A percentile compares a stretch with the other conserved stretches of the same genome.
Conservation (phyloP, 169 alveolate genomes). For the Plasmodium gaboni region DNA sequence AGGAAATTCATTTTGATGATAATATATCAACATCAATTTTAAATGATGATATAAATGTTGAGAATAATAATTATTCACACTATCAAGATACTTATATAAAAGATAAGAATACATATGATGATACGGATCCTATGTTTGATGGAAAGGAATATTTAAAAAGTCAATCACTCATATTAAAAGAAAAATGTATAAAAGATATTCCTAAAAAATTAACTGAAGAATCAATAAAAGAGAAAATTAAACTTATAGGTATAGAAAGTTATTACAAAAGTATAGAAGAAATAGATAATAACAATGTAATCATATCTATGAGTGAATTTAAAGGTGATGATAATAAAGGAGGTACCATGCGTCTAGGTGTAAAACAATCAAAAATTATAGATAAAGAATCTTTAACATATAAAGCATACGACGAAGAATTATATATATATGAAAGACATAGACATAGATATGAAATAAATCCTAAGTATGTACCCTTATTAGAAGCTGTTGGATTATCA, state of each 20-base stretch:
- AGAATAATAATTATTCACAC: no score
- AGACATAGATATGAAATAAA: slow-evolving; percentile 96
- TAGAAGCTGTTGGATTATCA: slow-evolving; percentile 91
- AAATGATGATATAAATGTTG: no score
- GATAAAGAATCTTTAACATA: slow-evolving; percentile 91
- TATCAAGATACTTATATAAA: no score
- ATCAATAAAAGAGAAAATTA: slow-evolving; percentile 47
- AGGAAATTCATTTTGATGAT: no score
- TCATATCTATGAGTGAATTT: slow-evolving; percentile 81
- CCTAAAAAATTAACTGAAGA: slow-evolving; percentile 39
- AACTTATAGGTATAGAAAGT: slow-evolving; percentile 56
- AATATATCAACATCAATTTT: no score
- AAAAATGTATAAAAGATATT: slow-evolving; percentile 42
- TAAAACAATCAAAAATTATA: slow-evolving; percentile 88
- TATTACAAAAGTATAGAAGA: slow-evolving; percentile 62
- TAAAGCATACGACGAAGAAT: slow-evolving; percentile 89
- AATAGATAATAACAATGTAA: slow-evolving; percentile 77
- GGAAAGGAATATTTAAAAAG: not conserved
- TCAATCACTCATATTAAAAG: not conserved
- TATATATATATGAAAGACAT: slow-evolving; percentile 93
- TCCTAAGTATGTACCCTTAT: slow-evolving; percentile 87
- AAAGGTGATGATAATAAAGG: slow-evolving; percentile 84
- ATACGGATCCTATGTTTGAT: not conserved
- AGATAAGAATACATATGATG: no score
- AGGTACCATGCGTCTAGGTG: slow-evolving; percentile 97